Evolutionary conservation across 2,329 filamentous ascomycete species (phyloP), one percentile per base, ranked within the genome.

Genomic region (Epichloe typhina): DNA sequence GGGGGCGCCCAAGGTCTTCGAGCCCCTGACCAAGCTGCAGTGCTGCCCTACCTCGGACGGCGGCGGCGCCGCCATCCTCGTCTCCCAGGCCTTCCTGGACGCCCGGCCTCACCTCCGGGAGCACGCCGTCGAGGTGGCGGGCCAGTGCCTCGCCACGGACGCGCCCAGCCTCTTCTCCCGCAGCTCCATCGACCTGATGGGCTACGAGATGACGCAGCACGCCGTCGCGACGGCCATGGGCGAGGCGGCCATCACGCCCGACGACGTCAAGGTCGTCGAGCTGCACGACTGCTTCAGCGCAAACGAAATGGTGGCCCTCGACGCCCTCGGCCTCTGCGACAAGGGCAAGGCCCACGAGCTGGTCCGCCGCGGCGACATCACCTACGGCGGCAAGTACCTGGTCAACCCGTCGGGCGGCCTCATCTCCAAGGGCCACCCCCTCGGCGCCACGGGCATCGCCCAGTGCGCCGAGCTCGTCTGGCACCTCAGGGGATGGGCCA

Each of bases 21-120:
- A 81, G 56, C 91, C 91, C 15, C 77, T 97, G 51, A 97, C 93
- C 52, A 97, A 96, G 71, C 82, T 97, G n/a, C 93, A 97, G 72
- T 97, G 91, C 77, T 96, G 91, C 70, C 91, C 93, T 1, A 97
- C 91, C 1, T 95, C 88, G 0, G 93, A 97, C 67, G 91, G 91
- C 46, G 87, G 84, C 45, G 91, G 89, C 1, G 89, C 93, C 1
- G 88, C 87, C 13, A 83, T 97, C 35, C 72, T 98, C 48, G 89
- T 95, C 50, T 95, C 88, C 0, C 84, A 95, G 69, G 78, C 76
- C 46, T 97, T 96, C 76, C 79, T 97, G 50, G 85, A 91, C 61
- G 83, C 84, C 8, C 80, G 88, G 21, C 90, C 90, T 1, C 82
- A 95, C 60, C 80, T 96, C 53, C 83, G 82, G 63, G 74, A 79